Evolutionary conservation across 768 basidiomycete species (phyloP).

Genomic region (Suillus paluster): DNA sequence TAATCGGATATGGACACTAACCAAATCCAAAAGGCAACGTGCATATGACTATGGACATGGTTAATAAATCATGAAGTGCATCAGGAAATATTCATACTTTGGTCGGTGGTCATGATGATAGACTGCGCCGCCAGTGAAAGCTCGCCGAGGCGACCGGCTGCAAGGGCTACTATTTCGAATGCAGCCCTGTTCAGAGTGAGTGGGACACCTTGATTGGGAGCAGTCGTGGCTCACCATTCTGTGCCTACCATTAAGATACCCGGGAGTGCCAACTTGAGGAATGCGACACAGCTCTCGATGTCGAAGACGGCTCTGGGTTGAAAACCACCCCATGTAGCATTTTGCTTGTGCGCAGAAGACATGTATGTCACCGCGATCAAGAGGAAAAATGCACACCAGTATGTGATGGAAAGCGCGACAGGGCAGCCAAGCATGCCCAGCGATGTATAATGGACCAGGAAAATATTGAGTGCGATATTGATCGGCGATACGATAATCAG

Average conservation of each 20-base stretch:
- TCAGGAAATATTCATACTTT: constrained; percentile 47
- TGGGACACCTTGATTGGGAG: background rate
- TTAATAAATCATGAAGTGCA: constrained; percentile 3
- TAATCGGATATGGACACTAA: constrained; percentile 16
- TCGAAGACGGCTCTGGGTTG: constrained; percentile 51
- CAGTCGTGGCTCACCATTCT: constrained; percentile 59
- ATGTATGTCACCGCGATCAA: constrained; percentile 53
- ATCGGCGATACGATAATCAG: constrained; percentile 67
- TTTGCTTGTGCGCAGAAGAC: constrained; percentile 56
- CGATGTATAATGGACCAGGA: constrained; percentile 64
- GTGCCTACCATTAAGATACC: constrained; percentile 82
- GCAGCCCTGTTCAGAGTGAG: constrained; percentile 58
- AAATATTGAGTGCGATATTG: constrained; percentile 62
- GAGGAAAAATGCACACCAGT: constrained; percentile 67
- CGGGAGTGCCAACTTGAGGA: constrained; percentile 72
- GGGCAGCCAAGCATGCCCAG: constrained; percentile 72
- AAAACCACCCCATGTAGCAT: constrained; percentile 69
- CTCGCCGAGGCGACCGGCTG: constrained; percentile 72
- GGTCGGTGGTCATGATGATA: constrained; percentile 81
- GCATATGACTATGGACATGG: constrained; percentile 53
- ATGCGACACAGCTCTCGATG: constrained; percentile 51
- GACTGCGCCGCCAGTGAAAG: constrained; percentile 75
- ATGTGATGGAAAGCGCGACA: constrained; percentile 67
- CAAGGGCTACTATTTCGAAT: constrained; percentile 81
- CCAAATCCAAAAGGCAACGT: constrained; percentile 79